Percentiles rank a stretch among this genome's conserved stretches.
Conservation (phyloP, 176 grass and related monocot species). For the Oryza meyeriana region DNA sequence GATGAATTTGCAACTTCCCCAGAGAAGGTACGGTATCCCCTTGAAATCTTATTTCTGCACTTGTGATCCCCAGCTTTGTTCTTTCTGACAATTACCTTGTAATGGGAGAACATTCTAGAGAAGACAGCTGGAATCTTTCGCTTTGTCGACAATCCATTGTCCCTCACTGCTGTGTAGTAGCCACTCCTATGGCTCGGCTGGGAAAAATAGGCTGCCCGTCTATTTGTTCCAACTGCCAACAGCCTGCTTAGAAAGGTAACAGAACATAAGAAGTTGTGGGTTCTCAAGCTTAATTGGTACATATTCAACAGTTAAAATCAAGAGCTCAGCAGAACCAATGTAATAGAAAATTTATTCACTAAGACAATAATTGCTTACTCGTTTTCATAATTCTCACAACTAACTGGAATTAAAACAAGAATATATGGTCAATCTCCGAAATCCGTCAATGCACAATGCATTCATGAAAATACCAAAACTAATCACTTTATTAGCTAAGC, state of each 20-base stretch:
- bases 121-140: slow-evolving; percentile 44
- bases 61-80: slow-evolving; percentile 36
- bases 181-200: slow-evolving; percentile 41
- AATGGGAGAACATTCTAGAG: slow-evolving; percentile 60
- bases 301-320: not conserved
- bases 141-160: slow-evolving; percentile 45
- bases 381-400: not conserved
- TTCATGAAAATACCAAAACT: not conserved
- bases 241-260: slow-evolving; percentile 49
- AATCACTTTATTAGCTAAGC: not conserved
- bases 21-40: slow-evolving; percentile 35
- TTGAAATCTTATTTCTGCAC: slow-evolving; percentile 32
- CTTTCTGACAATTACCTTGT: slow-evolving; percentile 45
- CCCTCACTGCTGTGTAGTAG: slow-evolving; percentile 30
- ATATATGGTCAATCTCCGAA: not conserved
- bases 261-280: slow-evolving; percentile 1
- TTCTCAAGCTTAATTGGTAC: not conserved
- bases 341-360: not conserved
- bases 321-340: not conserved
- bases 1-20: slow-evolving; percentile 34
- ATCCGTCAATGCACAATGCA: not conserved
- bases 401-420: not conserved
- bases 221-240: slow-evolving; percentile 54
- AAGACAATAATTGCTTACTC: too few relatives aligned
- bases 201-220: slow-evolving; percentile 45